These are phyloP conservation scores for Erysiphe neolycopersici DNA, from an alignment of 2,329 filamentous ascomycete genomes.

Conservation along the genomic window DNA sequence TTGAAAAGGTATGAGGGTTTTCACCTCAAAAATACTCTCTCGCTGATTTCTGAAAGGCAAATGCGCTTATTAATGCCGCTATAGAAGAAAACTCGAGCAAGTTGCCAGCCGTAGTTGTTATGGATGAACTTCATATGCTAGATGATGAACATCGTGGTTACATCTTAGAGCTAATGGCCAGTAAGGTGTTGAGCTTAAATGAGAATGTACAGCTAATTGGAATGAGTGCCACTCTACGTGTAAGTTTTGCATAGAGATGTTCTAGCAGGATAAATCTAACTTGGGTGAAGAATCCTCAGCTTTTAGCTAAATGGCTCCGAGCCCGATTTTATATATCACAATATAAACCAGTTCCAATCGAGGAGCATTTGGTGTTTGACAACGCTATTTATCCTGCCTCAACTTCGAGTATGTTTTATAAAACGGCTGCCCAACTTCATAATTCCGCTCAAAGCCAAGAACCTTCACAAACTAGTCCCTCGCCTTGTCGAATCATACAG, in stretches of 20 bases:
- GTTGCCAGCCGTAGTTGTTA: slow-evolving; percentile 37
- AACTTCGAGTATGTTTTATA: slow-evolving; percentile 29
- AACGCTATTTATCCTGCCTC: slow-evolving; percentile 36
- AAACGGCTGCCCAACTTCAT: slow-evolving; percentile 25
- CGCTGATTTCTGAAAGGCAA: slow-evolving; percentile 25
- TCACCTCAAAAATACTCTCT: not conserved
- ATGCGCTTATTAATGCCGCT: slow-evolving; percentile 43
- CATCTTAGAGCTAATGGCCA: slow-evolving; percentile 45
- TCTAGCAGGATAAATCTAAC: not conserved
- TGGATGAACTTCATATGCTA: slow-evolving; percentile 65
- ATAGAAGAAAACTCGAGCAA: slow-evolving; percentile 41
- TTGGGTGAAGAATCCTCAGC: slow-evolving; percentile 31
- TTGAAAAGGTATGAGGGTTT: slow-evolving; percentile 33
- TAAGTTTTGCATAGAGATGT: slow-evolving; percentile 13
- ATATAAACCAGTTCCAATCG: slow-evolving; percentile 48
- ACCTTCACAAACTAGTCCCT: slow-evolving; percentile 14
- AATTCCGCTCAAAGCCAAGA: slow-evolving; percentile 14
- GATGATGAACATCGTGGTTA: slow-evolving; percentile 57
- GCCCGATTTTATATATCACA: slow-evolving; percentile 46
- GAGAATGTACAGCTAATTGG: slow-evolving; percentile 39
- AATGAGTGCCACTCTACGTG: slow-evolving; percentile 56
- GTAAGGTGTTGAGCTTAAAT: slow-evolving; percentile 42
- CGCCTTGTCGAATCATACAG: slow-evolving; percentile 22
- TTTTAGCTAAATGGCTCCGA: slow-evolving; percentile 42
- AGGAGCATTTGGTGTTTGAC: slow-evolving; percentile 49